Evolutionary conservation across 139 green algal genomes (phyloP).

Genomic region (Chlorella sp.): DNA sequence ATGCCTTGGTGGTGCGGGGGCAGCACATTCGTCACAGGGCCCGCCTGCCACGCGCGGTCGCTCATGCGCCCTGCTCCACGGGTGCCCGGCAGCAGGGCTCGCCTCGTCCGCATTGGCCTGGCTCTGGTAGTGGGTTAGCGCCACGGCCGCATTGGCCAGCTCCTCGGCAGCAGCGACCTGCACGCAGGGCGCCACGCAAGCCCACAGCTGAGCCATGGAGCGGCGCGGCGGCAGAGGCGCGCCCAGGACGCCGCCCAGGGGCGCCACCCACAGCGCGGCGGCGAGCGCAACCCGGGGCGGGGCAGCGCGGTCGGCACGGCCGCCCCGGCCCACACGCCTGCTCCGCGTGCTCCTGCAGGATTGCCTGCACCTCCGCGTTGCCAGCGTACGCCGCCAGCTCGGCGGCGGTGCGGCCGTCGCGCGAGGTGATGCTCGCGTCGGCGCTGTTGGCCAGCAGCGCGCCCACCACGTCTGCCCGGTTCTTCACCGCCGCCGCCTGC

Average conservation of each 20-base stretch:
- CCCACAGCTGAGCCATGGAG: too few species aligned
- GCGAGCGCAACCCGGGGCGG: too few species aligned
- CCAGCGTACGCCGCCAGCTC: constrained; percentile 68
- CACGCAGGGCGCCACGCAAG: too few species aligned
- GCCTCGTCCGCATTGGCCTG: constrained; percentile 54
- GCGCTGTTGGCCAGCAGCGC: constrained; percentile 55
- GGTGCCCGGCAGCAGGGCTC: too few species aligned
- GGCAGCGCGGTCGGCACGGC: too few species aligned
- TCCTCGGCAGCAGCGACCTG: constrained; percentile 21
- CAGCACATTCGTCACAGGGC: neutral
- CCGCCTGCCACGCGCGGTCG: too few species aligned
- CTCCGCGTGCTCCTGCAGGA: constrained; percentile 35
- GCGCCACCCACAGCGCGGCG: too few species aligned
- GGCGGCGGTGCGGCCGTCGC: constrained; percentile 49
- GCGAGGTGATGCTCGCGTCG: constrained; percentile 28
- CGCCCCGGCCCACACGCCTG: constrained; percentile 16
- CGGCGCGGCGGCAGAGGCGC: too few species aligned
- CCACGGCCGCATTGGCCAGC: constrained; percentile 36
- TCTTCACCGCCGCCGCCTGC: constrained; percentile 74
- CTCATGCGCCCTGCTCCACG: too few species aligned
- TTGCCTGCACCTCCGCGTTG: constrained; percentile 37
- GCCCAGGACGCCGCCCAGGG: too few species aligned
- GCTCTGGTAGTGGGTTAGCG: constrained; percentile 46
- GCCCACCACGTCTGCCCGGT: constrained; percentile 51
- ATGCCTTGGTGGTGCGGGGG: neutral